These are phyloP conservation scores for Ceriops decandra DNA, from an alignment of 345 rosid genomes.

Conservation along the genomic window DNA sequence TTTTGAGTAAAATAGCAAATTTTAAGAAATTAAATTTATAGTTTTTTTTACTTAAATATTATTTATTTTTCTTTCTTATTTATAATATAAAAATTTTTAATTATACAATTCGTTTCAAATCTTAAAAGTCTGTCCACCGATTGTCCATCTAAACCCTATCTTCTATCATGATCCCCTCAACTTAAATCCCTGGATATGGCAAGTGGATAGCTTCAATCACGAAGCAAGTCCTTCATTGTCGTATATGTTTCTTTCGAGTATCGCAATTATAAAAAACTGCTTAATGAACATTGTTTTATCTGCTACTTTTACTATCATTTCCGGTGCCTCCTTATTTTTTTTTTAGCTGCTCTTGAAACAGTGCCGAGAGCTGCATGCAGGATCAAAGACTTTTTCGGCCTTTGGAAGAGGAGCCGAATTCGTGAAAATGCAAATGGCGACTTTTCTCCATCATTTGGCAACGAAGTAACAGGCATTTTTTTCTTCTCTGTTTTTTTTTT, in stretches of 20 bases:
- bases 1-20: too few relatives aligned
- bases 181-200: conserved; percentile 36
- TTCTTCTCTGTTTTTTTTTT: too few relatives aligned
- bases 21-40: too few relatives aligned
- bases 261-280: too few relatives aligned
- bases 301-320: too few relatives aligned
- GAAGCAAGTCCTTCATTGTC: background rate
- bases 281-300: too few relatives aligned
- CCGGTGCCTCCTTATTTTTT: too few relatives aligned
- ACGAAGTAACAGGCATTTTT: background rate
- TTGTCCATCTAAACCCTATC: conserved; percentile 21
- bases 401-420: conserved; percentile 16
- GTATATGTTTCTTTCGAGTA: too few relatives aligned
- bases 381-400: conserved; percentile 22
- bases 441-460: background rate
- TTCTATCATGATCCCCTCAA: conserved; percentile 15
- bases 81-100: too few relatives aligned
- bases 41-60: too few relatives aligned
- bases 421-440: conserved; percentile 1
- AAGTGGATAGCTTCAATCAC: background rate
- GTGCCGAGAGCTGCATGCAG: conserved; percentile 13
- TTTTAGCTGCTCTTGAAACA: background rate
- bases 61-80: too few relatives aligned
- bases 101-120: too few relatives aligned
- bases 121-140: background rate